Base-by-base conservation (phyloP, 257 asterid genomes). In the Capsicum baccatum region DNA sequence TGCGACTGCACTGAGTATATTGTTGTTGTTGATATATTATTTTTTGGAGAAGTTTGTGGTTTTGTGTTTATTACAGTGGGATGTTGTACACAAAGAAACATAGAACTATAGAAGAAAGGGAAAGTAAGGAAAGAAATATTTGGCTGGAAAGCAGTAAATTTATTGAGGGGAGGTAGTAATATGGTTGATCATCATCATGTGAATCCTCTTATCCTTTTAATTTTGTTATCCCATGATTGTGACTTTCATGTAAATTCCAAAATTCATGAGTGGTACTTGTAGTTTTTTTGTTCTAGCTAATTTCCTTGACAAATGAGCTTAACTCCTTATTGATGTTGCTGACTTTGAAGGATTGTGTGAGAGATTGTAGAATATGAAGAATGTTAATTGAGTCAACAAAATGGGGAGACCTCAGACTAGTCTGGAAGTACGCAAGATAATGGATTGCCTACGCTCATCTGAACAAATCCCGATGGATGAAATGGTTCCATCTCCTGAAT, bases 361-460 rank as follows among this genome's bases (percentile, higher is more conserved):
- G 91, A 55, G 47, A 33, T 85, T 89, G 89, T 83, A 63, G 81
- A 39, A 67, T 80, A 90, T 89, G 94, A 87, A 84, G 86, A 89
- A 91, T 91, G 92, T 90, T 84, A 85, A 85, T 83, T 83, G 59
- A 84, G 64, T 89, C 74, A 85, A 85, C 86, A 86, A 83, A 85
- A 76, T 74, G 80, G 21, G 84, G 83, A 88, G 83, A 73, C 79
- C 54, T 80, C 83, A 39, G 35, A 17, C 15, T 48, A 79, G 84
- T 79, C 84, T 83, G 71, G 86, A 88, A 80, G 87, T 93, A 62
- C 66, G 79, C 71, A 91, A 89, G 85, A 91, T 89, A 83, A 92
- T 92, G 95, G 91, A 90, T 84, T 91, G 97, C 83, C 84, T 94
- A 57, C 87, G 95, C 89, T 90, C 95, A 0, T 92, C 93, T 56